These are phyloP conservation scores for Isochrysis galbana DNA, from an alignment of 78 protist genomes.

Conservation along the genomic window DNA sequence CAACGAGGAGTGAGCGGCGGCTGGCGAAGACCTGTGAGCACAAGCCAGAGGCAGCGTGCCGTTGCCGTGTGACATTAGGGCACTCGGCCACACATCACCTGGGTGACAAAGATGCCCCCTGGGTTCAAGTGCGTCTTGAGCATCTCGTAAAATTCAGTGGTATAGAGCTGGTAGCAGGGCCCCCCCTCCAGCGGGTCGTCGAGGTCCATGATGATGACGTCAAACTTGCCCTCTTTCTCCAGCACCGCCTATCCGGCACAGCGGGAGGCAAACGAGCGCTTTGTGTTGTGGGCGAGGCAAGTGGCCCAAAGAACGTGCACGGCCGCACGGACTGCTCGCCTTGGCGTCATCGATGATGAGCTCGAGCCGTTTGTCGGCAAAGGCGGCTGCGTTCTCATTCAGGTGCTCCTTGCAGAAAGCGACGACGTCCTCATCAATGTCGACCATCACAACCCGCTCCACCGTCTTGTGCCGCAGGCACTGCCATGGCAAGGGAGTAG, in stretches of 20 bases:
- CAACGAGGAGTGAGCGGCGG: too few species aligned
- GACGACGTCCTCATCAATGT: conserved; percentile 62
- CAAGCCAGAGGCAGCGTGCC: too few species aligned
- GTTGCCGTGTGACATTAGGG: too few species aligned
- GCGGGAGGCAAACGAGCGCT: too few species aligned
- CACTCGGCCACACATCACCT: too few species aligned
- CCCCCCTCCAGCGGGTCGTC: conserved; percentile 69
- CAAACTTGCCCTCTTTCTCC: conserved; percentile 18
- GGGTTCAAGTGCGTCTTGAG: conserved; percentile 26
- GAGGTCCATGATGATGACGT: conserved; percentile 69
- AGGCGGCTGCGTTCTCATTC: conserved; percentile 50
- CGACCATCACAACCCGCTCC: conserved; percentile 61
- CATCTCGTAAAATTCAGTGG: conserved; percentile 53
- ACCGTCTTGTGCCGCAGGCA: conserved; percentile 58
- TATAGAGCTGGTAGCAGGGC: conserved; percentile 55
- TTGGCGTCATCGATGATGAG: conserved; percentile 63
- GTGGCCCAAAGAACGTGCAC: too few species aligned
- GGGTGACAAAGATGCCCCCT: conserved; percentile 62
- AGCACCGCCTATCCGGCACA: too few species aligned
- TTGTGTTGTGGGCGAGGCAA: too few species aligned
- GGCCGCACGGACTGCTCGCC: too few species aligned
- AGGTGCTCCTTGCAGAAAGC: conserved; percentile 57
- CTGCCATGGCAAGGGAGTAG: too few species aligned
- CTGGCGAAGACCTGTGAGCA: too few species aligned
- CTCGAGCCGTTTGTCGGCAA: conserved; percentile 45